Percentiles rank a stretch among this genome's conserved stretches.
Conservation (phyloP, 192 early-diverging fungal species). For the Rhizophagus clarus region DNA sequence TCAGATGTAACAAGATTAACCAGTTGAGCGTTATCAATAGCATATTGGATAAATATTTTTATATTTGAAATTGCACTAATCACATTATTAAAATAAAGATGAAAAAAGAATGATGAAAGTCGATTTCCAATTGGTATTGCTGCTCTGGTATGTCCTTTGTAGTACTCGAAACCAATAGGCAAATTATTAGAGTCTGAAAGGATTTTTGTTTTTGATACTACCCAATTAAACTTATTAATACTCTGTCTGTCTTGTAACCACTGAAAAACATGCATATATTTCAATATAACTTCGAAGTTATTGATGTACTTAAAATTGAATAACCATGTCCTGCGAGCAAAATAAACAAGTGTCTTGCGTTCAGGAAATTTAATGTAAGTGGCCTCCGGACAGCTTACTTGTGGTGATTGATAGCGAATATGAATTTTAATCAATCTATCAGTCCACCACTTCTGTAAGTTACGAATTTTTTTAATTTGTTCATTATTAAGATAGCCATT, state of each 20-base stretch:
- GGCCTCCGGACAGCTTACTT: constrained; percentile 20
- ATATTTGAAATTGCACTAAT: not conserved
- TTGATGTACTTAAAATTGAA: constrained; percentile 12
- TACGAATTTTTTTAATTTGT: not conserved
- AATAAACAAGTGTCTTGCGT: not conserved
- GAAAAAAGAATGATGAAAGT: not conserved
- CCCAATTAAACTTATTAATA: not conserved
- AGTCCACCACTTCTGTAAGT: constrained; percentile 11
- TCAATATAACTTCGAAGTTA: constrained; percentile 37
- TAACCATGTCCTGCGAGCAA: constrained; percentile 8
- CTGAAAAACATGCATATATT: constrained; percentile 32
- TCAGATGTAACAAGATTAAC: not conserved
- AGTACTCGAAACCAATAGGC: constrained; percentile 8
- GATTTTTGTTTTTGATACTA: not conserved
- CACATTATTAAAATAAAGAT: not conserved
- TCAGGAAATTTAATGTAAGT: not conserved
- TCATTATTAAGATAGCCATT: not conserved
- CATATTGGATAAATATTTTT: constrained; percentile 5
- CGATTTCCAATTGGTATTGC: constrained; percentile 1
- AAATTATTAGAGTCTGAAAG: not conserved
- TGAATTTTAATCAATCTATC: constrained; percentile 16
- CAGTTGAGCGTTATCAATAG: constrained; percentile 5
- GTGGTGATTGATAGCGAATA: constrained; percentile 25
- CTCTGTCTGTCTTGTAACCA: not conserved
- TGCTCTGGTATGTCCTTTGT: not conserved